Evolutionary conservation across 1,139 yeast species (phyloP).

Genomic region (Suhomyces maxii): DNA sequence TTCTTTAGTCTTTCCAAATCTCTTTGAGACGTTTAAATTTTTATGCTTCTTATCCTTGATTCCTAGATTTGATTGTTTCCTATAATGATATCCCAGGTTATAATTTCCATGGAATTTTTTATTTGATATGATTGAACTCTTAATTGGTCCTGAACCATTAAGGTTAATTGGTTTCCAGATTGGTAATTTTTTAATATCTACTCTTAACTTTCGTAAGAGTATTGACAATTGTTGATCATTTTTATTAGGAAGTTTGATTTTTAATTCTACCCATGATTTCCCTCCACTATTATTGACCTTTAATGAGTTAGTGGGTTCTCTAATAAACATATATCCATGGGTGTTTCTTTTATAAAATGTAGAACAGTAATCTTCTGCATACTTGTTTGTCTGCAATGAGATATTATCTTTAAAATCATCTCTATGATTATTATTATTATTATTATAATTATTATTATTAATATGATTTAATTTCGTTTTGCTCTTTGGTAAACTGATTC

Average conservation of each 20-base stretch:
- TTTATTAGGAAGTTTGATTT: conserved; percentile 21
- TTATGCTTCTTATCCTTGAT: conserved; percentile 9
- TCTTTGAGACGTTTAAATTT: conserved; percentile 14
- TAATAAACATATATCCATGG: conserved; percentile 41
- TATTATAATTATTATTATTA: background rate
- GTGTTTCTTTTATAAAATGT: conserved; percentile 38
- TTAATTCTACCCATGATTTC: conserved; percentile 32
- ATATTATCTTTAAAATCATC: conserved; percentile 9
- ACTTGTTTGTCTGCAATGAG: conserved; percentile 11
- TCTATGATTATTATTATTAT: background rate
- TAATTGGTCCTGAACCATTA: conserved; percentile 13
- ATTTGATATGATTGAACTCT: conserved; percentile 4
- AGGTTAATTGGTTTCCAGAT: conserved; percentile 31
- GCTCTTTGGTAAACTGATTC: conserved; percentile 5
- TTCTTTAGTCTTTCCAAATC: conserved; percentile 13
- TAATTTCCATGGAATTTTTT: conserved; percentile 8
- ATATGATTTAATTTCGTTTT: background rate
- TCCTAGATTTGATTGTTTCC: conserved; percentile 5
- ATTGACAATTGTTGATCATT: background rate
- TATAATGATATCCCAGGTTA: conserved; percentile 8
- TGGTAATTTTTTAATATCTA: conserved; percentile 29
- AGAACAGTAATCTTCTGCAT: conserved; percentile 30
- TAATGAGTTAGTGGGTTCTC: conserved; percentile 32
- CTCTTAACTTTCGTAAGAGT: conserved; percentile 21
- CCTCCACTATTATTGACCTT: conserved; percentile 29